phyloP scores from a whole-genome alignment of 2,329 filamentous ascomycete genomes.

The Orbilia brochopaga region DNA sequence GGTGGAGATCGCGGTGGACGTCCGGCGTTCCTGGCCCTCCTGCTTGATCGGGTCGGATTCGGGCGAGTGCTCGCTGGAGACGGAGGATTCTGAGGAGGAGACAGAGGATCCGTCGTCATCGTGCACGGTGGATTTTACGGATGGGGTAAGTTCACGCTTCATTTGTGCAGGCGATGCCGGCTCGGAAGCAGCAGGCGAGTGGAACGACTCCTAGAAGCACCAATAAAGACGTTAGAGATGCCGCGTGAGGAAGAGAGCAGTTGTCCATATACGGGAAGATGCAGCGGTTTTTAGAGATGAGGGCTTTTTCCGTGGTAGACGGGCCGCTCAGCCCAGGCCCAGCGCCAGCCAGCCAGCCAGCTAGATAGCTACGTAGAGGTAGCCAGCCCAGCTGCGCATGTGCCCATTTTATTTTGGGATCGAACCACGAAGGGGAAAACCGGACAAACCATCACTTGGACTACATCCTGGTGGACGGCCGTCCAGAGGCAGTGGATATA shows the following conservation, averaged over 20 bases:
- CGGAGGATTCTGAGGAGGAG: conserved; percentile 31
- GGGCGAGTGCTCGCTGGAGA: conserved; percentile 37
- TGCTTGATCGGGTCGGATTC: conserved; percentile 13
- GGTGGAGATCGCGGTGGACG: conserved; percentile 63
- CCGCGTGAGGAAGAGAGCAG: background rate
- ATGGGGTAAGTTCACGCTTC: conserved; percentile 51
- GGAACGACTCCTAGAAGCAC: conserved; percentile 39
- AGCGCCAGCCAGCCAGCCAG: too few relatives aligned
- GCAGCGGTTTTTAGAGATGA: conserved; percentile 4
- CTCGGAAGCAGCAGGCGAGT: conserved; percentile 50
- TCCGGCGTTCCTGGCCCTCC: conserved; percentile 26
- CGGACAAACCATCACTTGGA: conserved; percentile 8
- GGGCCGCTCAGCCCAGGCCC: background rate
- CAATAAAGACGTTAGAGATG: conserved; percentile 5
- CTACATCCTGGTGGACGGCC: background rate
- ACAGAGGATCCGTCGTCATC: conserved; percentile 45
- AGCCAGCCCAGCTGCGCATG: conserved; percentile 6
- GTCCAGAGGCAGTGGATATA: background rate
- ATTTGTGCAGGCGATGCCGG: conserved; percentile 47
- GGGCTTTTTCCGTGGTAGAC: background rate
- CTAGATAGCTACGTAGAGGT: too few relatives aligned
- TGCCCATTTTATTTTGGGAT: conserved; percentile 4
- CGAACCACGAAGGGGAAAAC: background rate
- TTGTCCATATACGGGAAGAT: background rate
- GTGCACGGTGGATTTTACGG: conserved; percentile 44